These are phyloP conservation scores for Meyerozyma smithsonii DNA, from an alignment of 1,139 yeast species.

Conservation along the genomic window DNA sequence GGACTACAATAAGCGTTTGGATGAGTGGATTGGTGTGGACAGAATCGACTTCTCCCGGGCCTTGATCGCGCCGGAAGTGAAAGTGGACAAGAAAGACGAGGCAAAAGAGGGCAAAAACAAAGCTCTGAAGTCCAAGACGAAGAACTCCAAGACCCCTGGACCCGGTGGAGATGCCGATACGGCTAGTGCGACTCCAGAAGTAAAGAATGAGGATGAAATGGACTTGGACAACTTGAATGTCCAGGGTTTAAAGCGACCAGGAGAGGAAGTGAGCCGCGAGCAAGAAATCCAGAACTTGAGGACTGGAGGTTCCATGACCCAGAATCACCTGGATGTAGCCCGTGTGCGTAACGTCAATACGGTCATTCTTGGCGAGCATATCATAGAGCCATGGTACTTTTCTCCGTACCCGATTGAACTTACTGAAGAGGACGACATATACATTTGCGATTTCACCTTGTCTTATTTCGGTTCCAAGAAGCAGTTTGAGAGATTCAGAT, in stretches of 20 bases:
- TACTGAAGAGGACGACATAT: constrained; percentile 85
- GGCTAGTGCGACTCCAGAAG: constrained; percentile 18
- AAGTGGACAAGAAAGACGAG: constrained; percentile 43
- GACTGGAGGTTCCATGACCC: constrained; percentile 96
- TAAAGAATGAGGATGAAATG: constrained; percentile 59
- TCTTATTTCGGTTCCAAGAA: constrained; percentile 84
- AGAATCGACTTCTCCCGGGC: constrained; percentile 68
- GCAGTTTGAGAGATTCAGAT: constrained; percentile 87
- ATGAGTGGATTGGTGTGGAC: constrained; percentile 82
- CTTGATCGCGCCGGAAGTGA: constrained; percentile 67
- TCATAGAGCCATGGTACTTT: constrained; percentile 98
- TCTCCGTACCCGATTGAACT: constrained; percentile 95
- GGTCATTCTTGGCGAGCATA: constrained; percentile 82
- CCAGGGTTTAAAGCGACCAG: constrained; percentile 65
- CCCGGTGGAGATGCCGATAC: constrained; percentile 20
- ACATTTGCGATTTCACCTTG: constrained; percentile 86
- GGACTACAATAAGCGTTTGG: constrained; percentile 83
- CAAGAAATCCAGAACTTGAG: constrained; percentile 90
- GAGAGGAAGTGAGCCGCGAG: constrained; percentile 73
- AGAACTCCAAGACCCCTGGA: constrained; percentile 17
- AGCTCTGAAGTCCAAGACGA: constrained; percentile 21
- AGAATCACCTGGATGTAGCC: constrained; percentile 81
- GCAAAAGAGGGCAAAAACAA: constrained; percentile 18
- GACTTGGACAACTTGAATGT: constrained; percentile 84
- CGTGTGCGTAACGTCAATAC: constrained; percentile 78